Base-by-base conservation (phyloP, 1,284 basidiomycete species). In the Phenoliferia sp. region DNA sequence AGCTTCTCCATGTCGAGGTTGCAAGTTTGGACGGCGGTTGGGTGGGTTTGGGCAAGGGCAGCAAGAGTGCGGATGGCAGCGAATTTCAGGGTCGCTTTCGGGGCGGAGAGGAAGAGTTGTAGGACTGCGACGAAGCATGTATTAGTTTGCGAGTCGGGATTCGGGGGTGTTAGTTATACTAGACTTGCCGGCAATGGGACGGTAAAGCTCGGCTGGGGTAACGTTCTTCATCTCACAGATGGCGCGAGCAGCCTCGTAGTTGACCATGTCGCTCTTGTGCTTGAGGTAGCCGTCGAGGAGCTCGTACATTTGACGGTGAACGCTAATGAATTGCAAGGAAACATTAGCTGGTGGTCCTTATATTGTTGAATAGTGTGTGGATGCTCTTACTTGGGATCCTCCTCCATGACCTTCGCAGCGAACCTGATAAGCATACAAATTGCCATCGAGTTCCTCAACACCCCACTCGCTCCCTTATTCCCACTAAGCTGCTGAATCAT, bases 191-290 rank as follows among this genome's bases (percentile, higher is more conserved):
- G 91, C 86, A 68, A 99, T 92, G 3, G 96, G 86, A 75, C 91
- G 88, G 64, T 88, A 87, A 63, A 99, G 83, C 75, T 98, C 92
- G 29, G 85, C 80, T 17, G 87, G 78, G 32, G 87, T 85, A 32
- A 94, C 88, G 73, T 88, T 87, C 79, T 87, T 90, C 89, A 97
- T 92, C 79, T 97, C 94, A 79, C 94, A 98, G 72, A 99, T 95
- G 26, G 89, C 94, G 62, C 95, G 88, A 6, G 96, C 96, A 34
- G 95, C 96, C 80, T 99, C 96, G 75, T 95, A 92, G 82, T 98
- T 99, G 79, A 99, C 96, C 96, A 98, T 99, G 80, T 99, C 96
- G 77, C 93, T 95, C 84, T 99, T 99, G 82, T 99, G 96, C 69
- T 94, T 87, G 68, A 99, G 83, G 87, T 94, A 95, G 54, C 90